These are phyloP conservation scores for Populus alba DNA, from an alignment of 345 rosid species.

Conservation along the genomic window DNA sequence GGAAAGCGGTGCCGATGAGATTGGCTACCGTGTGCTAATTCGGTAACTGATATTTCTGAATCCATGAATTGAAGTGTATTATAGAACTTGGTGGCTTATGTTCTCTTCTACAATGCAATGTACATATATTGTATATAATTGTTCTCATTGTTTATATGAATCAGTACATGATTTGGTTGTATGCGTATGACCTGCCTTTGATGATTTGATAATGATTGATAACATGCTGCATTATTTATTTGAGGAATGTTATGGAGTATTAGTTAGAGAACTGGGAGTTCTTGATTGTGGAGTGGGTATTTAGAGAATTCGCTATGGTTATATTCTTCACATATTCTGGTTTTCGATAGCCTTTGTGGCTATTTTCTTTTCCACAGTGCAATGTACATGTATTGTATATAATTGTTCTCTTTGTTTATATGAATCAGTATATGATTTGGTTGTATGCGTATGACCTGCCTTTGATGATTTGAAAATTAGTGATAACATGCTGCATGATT, in stretches of 20 bases:
- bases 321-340: too few relatives aligned
- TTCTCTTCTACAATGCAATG: conserved; percentile 4
- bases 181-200: not conserved
- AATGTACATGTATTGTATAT: conserved; percentile 15
- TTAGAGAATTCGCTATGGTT: too few relatives aligned
- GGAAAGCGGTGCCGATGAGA: conserved; percentile 51
- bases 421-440: not conserved
- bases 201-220: not conserved
- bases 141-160: not conserved
- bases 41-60: not conserved
- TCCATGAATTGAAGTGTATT: not conserved
- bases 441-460: not conserved
- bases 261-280: too few relatives aligned
- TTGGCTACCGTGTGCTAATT: conserved; percentile 51
- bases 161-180: not conserved
- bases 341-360: too few relatives aligned
- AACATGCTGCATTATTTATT: not conserved
- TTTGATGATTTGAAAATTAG: not conserved
- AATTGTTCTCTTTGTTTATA: not conserved
- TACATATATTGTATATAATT: conserved; percentile 11
- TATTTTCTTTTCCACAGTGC: not conserved
- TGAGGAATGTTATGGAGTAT: not conserved
- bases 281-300: too few relatives aligned
- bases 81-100: not conserved
- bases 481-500: not conserved